Base-by-base conservation (phyloP, 192 early-diverging fungal genomes). In the Coemansia sp. region DNA sequence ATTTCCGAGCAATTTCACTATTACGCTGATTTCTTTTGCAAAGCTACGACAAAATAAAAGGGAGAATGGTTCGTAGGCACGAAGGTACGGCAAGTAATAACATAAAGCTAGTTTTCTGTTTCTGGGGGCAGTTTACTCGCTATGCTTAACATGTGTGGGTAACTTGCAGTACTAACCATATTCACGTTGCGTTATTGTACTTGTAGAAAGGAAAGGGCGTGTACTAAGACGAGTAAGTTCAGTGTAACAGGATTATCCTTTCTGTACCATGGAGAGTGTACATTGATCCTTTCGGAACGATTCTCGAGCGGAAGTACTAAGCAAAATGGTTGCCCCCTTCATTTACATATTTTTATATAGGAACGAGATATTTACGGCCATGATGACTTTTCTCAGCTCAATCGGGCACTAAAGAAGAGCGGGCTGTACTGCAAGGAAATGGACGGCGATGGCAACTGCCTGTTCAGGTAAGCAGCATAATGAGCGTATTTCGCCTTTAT, bases 401-500 rank as follows among this genome's bases (percentile, higher is more conserved):
- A 84, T 59, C 82, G 82, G 30, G 81, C 83, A 21, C 72, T 90
- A 6, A 83, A 75, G 49, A 64, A 70, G 45, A 53, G 79, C 2
- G 76, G 83, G 21, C 71, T 89, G 30, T 86, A 84, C 40, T 84
- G 85, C 63, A 89, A 89, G 58, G 87, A 89, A 59, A 89, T 89
- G 33, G 74, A 72, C 16, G 90, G 88, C 51, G 90, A 91, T 58
- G 89, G 90, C 55, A 91, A 91, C 77, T 91, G 87, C 58, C 70
- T 88, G 49, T 88, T 88, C 59, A 71, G 87, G 84, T 84, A 82
- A 72, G 61, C 46, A 1, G 4, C 58, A 53, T 6, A 30, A 3
- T 10, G 12, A 12, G 35, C 8, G 1, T 1, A 2, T 37, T 37
- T 12, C 35, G 35, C 35, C 35, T 53, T 29, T 40, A 18, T 16